Evolutionary conservation across 1,284 basidiomycete genomes (phyloP), one percentile per base, ranked within the genome.

Genomic region (Takashimella tepidaria): DNA sequence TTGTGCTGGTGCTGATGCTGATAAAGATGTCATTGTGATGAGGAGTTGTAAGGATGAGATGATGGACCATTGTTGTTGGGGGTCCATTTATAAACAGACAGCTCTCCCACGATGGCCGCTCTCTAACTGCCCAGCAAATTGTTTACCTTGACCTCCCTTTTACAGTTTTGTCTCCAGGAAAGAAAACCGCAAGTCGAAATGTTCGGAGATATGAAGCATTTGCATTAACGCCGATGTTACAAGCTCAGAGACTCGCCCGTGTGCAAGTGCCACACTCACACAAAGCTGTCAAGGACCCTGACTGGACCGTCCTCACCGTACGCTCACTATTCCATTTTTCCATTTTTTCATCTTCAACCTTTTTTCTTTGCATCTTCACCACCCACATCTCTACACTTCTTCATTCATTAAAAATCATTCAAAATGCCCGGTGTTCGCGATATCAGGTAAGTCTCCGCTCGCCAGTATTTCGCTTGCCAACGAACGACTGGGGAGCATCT

Each of bases 351-450:
- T 37, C 16, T 37, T 8, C 31, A 37, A 16, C 8, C 16, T 37
- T 37, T 37, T 37, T 37, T 37, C 31, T 37, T 8, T 16, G 31
- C 31, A 8, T 37, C 31, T 37, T 8, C 31, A 8, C 16, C 31
- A 8, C 31, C 8, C 31, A 8, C 31, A 37, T 37, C 31, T 37
- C 41, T 49, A n/a, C n/a, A 25, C 22, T 31, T 55, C 41, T 43
- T 51, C 54, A 57, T 51, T 57, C 61, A 64, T n/a, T 65, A 62
- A 60, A 59, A 51, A 47, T 45, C 50, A 54, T 55, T 61, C 66
- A 87, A 79, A 78, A 92, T 92, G 89, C 89, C 89, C 71, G 88
- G 88, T 80, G 89, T 92, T 80, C 81, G 89, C 81, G 89, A 92
- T 79, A 85, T 92, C 78, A 87, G 87, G 89, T 89, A 66, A 72